A percentile compares a stretch with the other conserved stretches of the same genome.
phyloP scores from a whole-genome alignment of 2,329 filamentous ascomycete genomes.

The Mollisia scopiformis region DNA sequence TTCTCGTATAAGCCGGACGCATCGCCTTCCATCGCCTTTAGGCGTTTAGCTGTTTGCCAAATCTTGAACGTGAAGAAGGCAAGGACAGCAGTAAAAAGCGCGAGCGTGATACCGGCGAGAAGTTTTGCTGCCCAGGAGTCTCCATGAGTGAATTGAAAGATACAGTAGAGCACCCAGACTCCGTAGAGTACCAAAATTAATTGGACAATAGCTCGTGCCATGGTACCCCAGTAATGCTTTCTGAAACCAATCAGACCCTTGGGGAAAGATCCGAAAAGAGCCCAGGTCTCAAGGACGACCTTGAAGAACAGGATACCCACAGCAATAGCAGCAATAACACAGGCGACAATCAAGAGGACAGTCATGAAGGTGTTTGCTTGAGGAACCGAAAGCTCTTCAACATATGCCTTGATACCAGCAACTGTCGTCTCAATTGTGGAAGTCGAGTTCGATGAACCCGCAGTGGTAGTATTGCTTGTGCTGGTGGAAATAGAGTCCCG shows the following conservation, averaged over 20 bases:
- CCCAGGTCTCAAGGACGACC: conserved; percentile 88
- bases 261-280: conserved; percentile 86
- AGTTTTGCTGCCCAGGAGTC: conserved; percentile 92
- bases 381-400: conserved; percentile 83
- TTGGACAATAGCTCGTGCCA: conserved; percentile 86
- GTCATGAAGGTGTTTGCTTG: conserved; percentile 96
- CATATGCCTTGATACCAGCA: conserved; percentile 78
- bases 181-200: conserved; percentile 92
- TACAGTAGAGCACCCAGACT: conserved; percentile 92
- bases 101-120: conserved; percentile 81
- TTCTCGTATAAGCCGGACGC: conserved; percentile 77
- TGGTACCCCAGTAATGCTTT: conserved; percentile 93
- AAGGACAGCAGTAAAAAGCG: conserved; percentile 79
- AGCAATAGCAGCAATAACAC: conserved; percentile 80
- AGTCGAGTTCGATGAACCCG: conserved; percentile 25
- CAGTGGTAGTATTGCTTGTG: conserved; percentile 41
- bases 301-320: conserved; percentile 89
- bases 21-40: conserved; percentile 78
- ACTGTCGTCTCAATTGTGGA: conserved; percentile 55
- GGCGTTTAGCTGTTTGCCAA: conserved; percentile 71
- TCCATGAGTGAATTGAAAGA: conserved; percentile 91
- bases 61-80: conserved; percentile 85
- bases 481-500: conserved; percentile 57
- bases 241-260: conserved; percentile 81
- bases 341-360: conserved; percentile 84